Evolutionary conservation across 805 yeast genomes (phyloP).

Genomic region (Wickerhamiella spandovensis): DNA sequence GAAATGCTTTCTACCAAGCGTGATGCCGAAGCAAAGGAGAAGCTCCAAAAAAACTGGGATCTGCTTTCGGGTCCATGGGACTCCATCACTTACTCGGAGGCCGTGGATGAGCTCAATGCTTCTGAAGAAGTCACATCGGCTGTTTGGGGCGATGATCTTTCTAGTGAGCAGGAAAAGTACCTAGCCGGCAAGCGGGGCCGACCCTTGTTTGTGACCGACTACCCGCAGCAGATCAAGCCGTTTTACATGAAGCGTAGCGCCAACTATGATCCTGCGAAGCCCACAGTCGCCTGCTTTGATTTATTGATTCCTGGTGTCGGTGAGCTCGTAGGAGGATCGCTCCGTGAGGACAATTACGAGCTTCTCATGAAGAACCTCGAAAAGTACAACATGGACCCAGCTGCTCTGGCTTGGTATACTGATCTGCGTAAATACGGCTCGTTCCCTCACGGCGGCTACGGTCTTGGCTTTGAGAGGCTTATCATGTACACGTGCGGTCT

Average conservation of each 20-base stretch:
- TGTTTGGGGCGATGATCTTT: slow-evolving; percentile 58
- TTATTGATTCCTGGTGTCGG: slow-evolving; percentile 83
- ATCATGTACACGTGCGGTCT: slow-evolving; percentile 58
- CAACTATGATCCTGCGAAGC: slow-evolving; percentile 16
- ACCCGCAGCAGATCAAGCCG: slow-evolving; percentile 69
- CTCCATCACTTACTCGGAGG: slow-evolving; percentile 60
- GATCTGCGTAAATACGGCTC: slow-evolving; percentile 62
- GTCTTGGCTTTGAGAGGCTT: slow-evolving; percentile 84
- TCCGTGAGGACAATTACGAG: slow-evolving; percentile 61
- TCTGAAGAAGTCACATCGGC: slow-evolving; percentile 28
- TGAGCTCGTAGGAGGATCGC: slow-evolving; percentile 86
- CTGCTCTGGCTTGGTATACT: slow-evolving; percentile 66
- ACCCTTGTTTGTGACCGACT: slow-evolving; percentile 84
- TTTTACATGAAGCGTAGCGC: slow-evolving; percentile 70
- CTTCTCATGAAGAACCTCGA: slow-evolving; percentile 37
- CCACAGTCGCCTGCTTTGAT: slow-evolving; percentile 84
- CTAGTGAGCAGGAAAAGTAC: slow-evolving; percentile 86
- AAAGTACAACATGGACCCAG: slow-evolving; percentile 39
- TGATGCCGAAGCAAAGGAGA: slow-evolving; percentile 25
- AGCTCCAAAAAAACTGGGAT: slow-evolving; percentile 45
- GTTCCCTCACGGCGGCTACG: slow-evolving; percentile 94
- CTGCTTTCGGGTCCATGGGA: slow-evolving; percentile 47
- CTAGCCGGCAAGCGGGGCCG: slow-evolving; percentile 49
- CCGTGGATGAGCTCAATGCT: slow-evolving; percentile 41
- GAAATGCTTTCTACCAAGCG: slow-evolving; percentile 21